Percentiles rank a stretch among this genome's conserved stretches.
Evolutionary conservation across 805 yeast genomes (phyloP).

Genomic region (Candida tammaniensis): DNA sequence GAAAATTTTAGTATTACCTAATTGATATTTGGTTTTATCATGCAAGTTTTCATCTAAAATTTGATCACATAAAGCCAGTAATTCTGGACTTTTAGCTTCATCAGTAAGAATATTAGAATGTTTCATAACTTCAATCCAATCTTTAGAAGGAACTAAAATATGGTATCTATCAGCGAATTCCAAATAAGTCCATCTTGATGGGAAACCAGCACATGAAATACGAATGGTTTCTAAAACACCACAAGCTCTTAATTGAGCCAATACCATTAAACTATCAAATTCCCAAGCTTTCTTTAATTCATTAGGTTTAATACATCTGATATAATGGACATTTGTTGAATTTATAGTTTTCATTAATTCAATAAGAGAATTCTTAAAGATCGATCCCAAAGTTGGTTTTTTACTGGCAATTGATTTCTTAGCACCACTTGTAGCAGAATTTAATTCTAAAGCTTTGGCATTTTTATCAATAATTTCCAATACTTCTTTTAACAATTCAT

Average conservation of each 20-base stretch:
- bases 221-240: slow-evolving; percentile 97
- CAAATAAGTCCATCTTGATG: slow-evolving; percentile 91
- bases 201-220: slow-evolving; percentile 97
- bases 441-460: slow-evolving; percentile 43
- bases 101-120: slow-evolving; percentile 13
- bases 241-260: slow-evolving; percentile 94
- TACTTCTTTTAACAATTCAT: slow-evolving; percentile 62
- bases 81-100: slow-evolving; percentile 49
- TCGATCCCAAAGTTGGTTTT: slow-evolving; percentile 93
- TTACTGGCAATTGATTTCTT: slow-evolving; percentile 45
- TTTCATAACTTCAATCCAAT: slow-evolving; percentile 61
- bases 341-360: slow-evolving; percentile 91
- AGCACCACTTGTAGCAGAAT: slow-evolving; percentile 30
- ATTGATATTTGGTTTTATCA: slow-evolving; percentile 70
- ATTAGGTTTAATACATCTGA: slow-evolving; percentile 96
- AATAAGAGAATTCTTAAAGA: slow-evolving; percentile 87
- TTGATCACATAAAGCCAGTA: slow-evolving; percentile 61
- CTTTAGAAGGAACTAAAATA: slow-evolving; percentile 68
- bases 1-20: slow-evolving; percentile 91
- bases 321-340: slow-evolving; percentile 93
- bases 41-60: slow-evolving; percentile 66
- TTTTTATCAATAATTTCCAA: slow-evolving; percentile 61
- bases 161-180: slow-evolving; percentile 91
- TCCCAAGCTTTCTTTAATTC: slow-evolving; percentile 94
- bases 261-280: slow-evolving; percentile 91